These are phyloP conservation scores for Talaromyces liani DNA, from an alignment of 495 filamentous ascomycete genomes.

Conservation along the genomic window DNA sequence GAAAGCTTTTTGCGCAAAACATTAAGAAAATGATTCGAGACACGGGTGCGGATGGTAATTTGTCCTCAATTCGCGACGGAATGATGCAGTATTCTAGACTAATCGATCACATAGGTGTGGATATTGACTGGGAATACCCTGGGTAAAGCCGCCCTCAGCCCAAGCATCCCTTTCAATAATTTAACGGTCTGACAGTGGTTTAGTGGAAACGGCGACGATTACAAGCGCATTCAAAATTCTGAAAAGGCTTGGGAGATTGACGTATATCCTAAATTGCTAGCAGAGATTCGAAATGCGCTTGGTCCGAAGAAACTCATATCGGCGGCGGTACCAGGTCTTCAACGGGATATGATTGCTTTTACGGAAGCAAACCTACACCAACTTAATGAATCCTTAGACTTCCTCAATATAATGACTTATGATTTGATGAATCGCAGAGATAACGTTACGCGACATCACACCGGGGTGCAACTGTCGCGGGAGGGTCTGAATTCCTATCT, in stretches of 20 bases:
- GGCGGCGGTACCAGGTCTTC: slow-evolving; percentile 61
- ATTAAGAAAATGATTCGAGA: slow-evolving; percentile 52
- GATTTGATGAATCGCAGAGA: slow-evolving; percentile 72
- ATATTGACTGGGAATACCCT: slow-evolving; percentile 79
- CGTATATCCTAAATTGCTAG: slow-evolving; percentile 56
- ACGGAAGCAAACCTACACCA: slow-evolving; percentile 49
- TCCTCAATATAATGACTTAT: slow-evolving; percentile 75
- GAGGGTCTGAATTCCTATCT: neutral
- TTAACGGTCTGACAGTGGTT: neutral
- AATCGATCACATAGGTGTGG: slow-evolving; percentile 30
- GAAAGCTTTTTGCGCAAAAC: slow-evolving; percentile 54
- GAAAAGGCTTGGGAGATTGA: slow-evolving; percentile 53
- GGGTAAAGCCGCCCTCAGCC: slow-evolving; percentile 28
- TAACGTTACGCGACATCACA: slow-evolving; percentile 59
- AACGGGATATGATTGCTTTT: slow-evolving; percentile 65
- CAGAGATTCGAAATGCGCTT: slow-evolving; percentile 50
- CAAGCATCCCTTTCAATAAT: neutral
- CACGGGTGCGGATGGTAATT: slow-evolving; percentile 55
- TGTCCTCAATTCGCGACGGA: neutral
- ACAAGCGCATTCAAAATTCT: slow-evolving; percentile 56
- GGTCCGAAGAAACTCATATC: slow-evolving; percentile 56
- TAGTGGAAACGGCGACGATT: slow-evolving; percentile 70
- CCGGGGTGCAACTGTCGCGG: slow-evolving; percentile 43
- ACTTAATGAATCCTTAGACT: slow-evolving; percentile 58
- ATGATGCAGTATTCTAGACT: neutral